These are phyloP conservation scores for Fusarium anguioides DNA, from an alignment of 2,329 filamentous ascomycete genomes.

Conservation along the genomic window DNA sequence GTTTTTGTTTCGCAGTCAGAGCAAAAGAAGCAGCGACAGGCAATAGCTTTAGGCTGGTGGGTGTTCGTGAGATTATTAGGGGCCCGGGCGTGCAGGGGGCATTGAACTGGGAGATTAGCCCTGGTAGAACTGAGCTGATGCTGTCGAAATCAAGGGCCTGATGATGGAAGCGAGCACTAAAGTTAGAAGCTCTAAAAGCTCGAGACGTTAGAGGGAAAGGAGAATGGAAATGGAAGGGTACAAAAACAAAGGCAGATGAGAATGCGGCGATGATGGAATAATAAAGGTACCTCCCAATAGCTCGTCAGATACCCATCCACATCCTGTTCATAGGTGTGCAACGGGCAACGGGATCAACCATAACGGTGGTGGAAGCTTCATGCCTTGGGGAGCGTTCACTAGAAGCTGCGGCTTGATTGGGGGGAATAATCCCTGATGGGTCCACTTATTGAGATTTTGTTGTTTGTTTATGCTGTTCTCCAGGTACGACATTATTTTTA, in stretches of 20 bases:
- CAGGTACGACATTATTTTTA: slow-evolving; percentile 44
- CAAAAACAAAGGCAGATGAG: slow-evolving; percentile 19
- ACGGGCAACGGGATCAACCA: slow-evolving; percentile 42
- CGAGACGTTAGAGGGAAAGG: neutral
- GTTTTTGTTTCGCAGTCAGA: slow-evolving; percentile 28
- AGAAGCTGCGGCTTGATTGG: slow-evolving; percentile 39
- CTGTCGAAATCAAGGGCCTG: slow-evolving; percentile 14
- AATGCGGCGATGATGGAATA: slow-evolving; percentile 34
- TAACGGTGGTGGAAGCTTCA: slow-evolving; percentile 39
- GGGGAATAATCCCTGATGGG: neutral
- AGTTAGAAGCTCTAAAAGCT: slow-evolving; percentile 7
- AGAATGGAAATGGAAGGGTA: slow-evolving; percentile 5
- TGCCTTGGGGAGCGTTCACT: slow-evolving; percentile 23
- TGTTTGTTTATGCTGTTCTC: slow-evolving; percentile 50
- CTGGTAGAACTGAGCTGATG: slow-evolving; percentile 37
- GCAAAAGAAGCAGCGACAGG: slow-evolving; percentile 23
- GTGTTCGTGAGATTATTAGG: slow-evolving; percentile 46
- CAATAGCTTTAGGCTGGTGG: slow-evolving; percentile 29
- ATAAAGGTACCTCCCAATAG: slow-evolving; percentile 37
- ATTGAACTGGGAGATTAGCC: slow-evolving; percentile 42
- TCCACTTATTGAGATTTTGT: slow-evolving; percentile 48
- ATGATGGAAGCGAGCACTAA: slow-evolving; percentile 2
- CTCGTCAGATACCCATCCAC: slow-evolving; percentile 23
- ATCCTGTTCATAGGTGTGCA: slow-evolving; percentile 43
- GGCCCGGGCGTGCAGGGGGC: slow-evolving; percentile 41